Evolutionary conservation across 1,284 basidiomycete genomes (phyloP), one percentile per base, ranked within the genome.

Genomic region (Rhodotorula sp.): DNA sequence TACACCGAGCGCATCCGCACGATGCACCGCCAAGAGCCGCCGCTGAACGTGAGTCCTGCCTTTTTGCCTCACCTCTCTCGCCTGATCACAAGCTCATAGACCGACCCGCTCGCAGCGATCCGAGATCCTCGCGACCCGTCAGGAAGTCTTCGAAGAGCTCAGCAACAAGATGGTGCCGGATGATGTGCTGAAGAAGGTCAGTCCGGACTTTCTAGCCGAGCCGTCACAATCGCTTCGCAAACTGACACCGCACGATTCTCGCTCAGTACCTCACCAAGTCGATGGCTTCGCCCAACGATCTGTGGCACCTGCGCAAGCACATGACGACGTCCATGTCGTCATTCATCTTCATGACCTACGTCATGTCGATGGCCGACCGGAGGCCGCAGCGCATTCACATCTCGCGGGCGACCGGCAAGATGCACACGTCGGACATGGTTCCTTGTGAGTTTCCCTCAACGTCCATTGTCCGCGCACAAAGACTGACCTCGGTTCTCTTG

Each of bases 251-350:
- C 52, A 38, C 52, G 5, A 19, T 34, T 49, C 28, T 38, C 45
- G n/a, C 19, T 3, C 79, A 97, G 91, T 99, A 93, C 80, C 92
- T 99, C 89, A 85, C 89, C 58, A 87, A 87, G 62, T 90, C 90
- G 34, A 97, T 97, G 92, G 84, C 86, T 43, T 87, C 86, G 7
- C 89, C 95, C 2, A 87, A 88, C 70, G 93, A 97, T 77, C 85
- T 99, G 8, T 99, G 95, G 95, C 87, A 92, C 72, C 93, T 98
- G 88, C 88, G 97, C 74, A 99, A 97, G 84, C 93, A 97, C 81
- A 97, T 99, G 81, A 90, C 95, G 16, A 82, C 91, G 57, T 95
- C 99, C 80, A 85, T 93, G 57, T 93, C 97, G 0, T 86, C 92
- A 0, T 88, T 87, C 55, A 91, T 91, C 78, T 99, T 99, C 85